These are phyloP conservation scores for Beta macrorhiza DNA, from an alignment of 179 eudicot genomes.

Conservation along the genomic window DNA sequence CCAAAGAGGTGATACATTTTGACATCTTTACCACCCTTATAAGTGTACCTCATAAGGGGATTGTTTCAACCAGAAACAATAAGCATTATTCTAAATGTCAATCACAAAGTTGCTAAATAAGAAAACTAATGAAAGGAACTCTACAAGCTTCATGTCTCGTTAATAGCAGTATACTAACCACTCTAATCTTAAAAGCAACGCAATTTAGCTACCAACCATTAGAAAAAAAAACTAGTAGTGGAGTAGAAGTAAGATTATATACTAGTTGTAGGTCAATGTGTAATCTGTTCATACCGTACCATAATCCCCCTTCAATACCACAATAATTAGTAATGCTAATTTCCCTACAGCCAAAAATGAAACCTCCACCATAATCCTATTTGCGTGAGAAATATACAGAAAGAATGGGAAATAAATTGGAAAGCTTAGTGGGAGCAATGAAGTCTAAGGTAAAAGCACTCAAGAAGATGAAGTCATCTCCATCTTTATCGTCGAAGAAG, in stretches of 20 bases:
- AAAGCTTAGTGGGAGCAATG: background rate
- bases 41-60: no score
- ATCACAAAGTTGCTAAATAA: no score
- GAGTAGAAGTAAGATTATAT: background rate
- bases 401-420: constrained; percentile 1
- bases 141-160: no score
- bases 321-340: background rate
- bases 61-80: no score
- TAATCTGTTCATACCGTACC: background rate
- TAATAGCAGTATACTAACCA: no score
- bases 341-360: background rate
- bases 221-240: background rate
- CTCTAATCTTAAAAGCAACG: no score
- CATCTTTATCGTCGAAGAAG: background rate
- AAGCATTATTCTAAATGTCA: no score
- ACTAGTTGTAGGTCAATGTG: background rate
- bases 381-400: background rate
- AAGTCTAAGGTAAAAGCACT: constrained; percentile 5
- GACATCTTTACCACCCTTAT: no score
- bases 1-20: no score
- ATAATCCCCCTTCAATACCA: no score
- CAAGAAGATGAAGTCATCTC: background rate
- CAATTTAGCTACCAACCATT: background rate
- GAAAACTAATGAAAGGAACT: no score
- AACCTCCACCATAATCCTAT: background rate